These are phyloP conservation scores for Sarocladiaceae sp. DNA, from an alignment of 2,329 filamentous ascomycete species.

Conservation along the genomic window DNA sequence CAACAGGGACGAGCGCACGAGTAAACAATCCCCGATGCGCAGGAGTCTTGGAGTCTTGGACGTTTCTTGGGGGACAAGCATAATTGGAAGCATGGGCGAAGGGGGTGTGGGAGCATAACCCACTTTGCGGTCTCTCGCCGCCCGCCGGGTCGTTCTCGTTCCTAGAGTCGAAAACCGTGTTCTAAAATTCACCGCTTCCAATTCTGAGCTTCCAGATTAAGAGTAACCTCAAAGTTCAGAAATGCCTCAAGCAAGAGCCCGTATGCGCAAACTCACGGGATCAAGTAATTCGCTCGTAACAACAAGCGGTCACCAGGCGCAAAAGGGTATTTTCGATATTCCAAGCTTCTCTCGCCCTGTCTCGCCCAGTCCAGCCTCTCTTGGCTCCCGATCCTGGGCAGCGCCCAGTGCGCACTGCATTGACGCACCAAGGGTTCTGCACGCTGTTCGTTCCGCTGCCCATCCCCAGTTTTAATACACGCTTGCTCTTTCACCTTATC, in stretches of 20 bases:
- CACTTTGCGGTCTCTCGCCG: no score
- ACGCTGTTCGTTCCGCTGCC: no score
- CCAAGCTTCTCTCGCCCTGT: conserved; percentile 6
- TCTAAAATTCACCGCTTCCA: not conserved
- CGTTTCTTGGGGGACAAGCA: not conserved
- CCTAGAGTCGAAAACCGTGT: no score
- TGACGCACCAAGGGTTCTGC: conserved; percentile 1
- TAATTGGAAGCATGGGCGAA: no score
- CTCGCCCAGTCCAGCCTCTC: conserved; percentile 6
- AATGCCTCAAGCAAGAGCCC: not conserved
- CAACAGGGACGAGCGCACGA: not conserved
- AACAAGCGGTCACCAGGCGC: conserved; percentile 2
- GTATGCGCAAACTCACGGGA: no score
- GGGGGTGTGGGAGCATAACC: not conserved
- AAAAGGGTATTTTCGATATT: not conserved
- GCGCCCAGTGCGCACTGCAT: not conserved
- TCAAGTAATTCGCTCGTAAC: not conserved
- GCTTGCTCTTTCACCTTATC: conserved; percentile 6
- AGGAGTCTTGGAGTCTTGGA: not conserved
- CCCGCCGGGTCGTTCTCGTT: no score
- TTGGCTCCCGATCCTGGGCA: not conserved
- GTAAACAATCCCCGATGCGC: no score
- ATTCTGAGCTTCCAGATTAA: not conserved
- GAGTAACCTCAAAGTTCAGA: not conserved
- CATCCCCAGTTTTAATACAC: no score